phyloP scores from a whole-genome alignment of 2,329 filamentous ascomycete species.

The Colletotrichum sp. region DNA sequence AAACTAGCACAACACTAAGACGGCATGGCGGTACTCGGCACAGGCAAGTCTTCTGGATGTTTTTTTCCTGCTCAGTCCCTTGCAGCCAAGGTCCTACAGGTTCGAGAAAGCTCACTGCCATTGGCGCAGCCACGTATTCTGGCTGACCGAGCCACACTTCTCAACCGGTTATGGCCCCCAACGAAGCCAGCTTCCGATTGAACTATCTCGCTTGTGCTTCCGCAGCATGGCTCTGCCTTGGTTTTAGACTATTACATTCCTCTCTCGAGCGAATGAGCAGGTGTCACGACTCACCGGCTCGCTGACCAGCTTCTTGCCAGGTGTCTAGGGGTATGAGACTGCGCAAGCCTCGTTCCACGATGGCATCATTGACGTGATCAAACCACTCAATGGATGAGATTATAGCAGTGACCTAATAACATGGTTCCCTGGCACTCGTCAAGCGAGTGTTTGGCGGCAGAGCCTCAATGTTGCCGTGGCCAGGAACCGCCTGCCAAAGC shows the following conservation, averaged over 20 bases:
- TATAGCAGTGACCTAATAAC: neutral
- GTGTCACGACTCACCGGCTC: neutral
- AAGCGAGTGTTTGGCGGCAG: neutral
- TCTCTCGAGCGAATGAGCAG: neutral
- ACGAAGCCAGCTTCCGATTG: neutral
- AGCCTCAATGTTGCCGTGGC: neutral
- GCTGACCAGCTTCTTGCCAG: neutral
- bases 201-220: neutral
- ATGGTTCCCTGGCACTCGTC: neutral
- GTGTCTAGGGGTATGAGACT: neutral
- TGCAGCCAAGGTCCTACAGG: slow-evolving; percentile 1
- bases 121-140: neutral
- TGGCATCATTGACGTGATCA: neutral
- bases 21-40: neutral
- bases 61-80: neutral
- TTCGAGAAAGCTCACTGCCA: neutral
- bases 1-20: neutral
- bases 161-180: neutral
- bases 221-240: neutral
- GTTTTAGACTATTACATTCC: neutral
- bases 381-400: neutral
- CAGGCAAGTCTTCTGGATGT: neutral
- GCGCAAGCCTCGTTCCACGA: neutral
- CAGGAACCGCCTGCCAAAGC: neutral
- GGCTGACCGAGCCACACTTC: neutral